Base-by-base conservation (phyloP, 140 eudicot genomes). In the Bidens hawaiensis region DNA sequence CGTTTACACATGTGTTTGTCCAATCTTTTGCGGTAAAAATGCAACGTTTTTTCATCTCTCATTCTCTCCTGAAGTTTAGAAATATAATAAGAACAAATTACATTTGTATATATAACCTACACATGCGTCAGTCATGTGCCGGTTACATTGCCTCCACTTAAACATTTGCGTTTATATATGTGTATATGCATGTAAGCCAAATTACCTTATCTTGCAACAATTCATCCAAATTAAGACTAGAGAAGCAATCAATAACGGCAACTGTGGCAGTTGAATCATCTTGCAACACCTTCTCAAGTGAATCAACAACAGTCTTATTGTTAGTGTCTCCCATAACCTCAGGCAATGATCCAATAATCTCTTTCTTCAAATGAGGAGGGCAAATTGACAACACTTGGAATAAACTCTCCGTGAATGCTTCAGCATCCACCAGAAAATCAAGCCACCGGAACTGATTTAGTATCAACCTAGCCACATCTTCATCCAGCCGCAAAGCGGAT, bases 391-490 rank as follows among this genome's bases (percentile, higher is more conserved):
- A 45, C 24, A 85, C 95, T 65, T 88, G 87, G 11, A 88, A 64
- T 47, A 88, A 76, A 64, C 68, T 85, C 61, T 79, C 83, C 8
- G 82, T 81, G 64, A 88, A 88, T 3, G 80, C 77, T 52, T 79
- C 78, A 16, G 83, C 78, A 65, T 85, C 83, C 23, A 82, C 94
- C 17, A 88, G 78, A 52, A 85, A 88, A 56, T 88, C 96, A 63
- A 88, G 96, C 96, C 96, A 88, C 21, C 90, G 76, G 36, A 88
- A 88, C 41, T 88, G 96, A 34, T 85, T 85, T 16, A 88, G 75
- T 64, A 88, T 82, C 76, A 88, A 64, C 82, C 90, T 82, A 46
- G 96, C 81, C 34, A 88, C 19, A 52, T 88, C 96, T 38, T 85
- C 96, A 18, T 87, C 83, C 62, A 83, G 60, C 17, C 83, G 80